Evolutionary conservation across 257 asterid species (phyloP), one percentile per base, ranked within the genome.

Genomic region (Euphrasia confusa): DNA sequence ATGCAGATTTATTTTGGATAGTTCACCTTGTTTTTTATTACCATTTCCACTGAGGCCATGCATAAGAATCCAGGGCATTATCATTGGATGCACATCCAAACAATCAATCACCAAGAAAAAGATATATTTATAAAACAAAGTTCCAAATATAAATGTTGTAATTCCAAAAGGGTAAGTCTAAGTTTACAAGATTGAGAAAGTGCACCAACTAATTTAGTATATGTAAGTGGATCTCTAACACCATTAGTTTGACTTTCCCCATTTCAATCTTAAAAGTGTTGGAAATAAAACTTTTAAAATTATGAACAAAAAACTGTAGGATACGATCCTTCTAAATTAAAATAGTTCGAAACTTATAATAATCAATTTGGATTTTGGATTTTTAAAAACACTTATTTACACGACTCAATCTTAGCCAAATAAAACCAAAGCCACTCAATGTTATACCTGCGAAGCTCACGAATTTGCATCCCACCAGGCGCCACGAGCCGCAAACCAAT

Each of bases 391-490:
- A 12, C 12, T 57, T 7, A 5, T 49, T 18, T 35, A 1, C 39
- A 7, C 15, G 26, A 44, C 53, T 17, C 7, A 69, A 18, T 49
- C 50, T 50, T 6, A 21, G 72, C 61, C 57, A 54, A 65, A 0
- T 30, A n/a, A 72, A 18, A 52, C 14, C 27, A 33, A 47, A 15
- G 24, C 12, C 17, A 42, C 44, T 65, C 66, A 49, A 49, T 54
- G 57, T 15, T 66, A 61, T 72, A 89, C 99, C 94, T 80, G 75
- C 89, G 95, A 63, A 93, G 85, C 85, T 93, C 96, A 30, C 92
- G 97, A 57, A 93, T 93, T 79, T 93, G 99, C 91, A 85, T 89
- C 72, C 99, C 99, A 66, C 96, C 99, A 61, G 97, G 97, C 14
- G 99, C 99, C 67, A 93, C 76, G 68, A 93, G 94, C 54, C 97